Percentiles rank a stretch among this genome's conserved stretches.
phyloP scores from a whole-genome alignment of 805 yeast species.

The Lipomyces yamadae region DNA sequence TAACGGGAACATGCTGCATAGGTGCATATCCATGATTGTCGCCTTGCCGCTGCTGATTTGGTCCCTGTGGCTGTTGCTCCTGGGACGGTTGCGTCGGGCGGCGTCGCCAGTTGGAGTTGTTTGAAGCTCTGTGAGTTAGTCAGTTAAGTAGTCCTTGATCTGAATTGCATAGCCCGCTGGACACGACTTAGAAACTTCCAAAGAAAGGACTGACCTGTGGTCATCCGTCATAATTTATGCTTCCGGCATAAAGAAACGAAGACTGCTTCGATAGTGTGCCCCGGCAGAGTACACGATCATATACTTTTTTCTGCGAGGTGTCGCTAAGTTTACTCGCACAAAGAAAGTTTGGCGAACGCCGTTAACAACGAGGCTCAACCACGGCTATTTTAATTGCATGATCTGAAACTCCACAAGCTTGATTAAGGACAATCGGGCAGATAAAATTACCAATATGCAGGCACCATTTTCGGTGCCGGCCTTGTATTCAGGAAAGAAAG shows the following conservation, averaged over 20 bases:
- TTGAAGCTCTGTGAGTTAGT: neutral
- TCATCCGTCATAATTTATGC: slow-evolving; percentile 15
- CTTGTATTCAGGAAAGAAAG: slow-evolving; percentile 33
- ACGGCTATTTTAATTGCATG: neutral
- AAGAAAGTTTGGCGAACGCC: neutral
- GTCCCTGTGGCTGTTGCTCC: slow-evolving; percentile 15
- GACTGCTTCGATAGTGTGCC: neutral
- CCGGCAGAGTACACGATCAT: neutral
- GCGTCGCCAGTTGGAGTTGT: slow-evolving; percentile 33
- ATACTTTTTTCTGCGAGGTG: neutral
- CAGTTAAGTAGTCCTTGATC: neutral
- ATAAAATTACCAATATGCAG: slow-evolving; percentile 15
- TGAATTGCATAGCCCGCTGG: neutral
- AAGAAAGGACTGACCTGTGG: slow-evolving; percentile 8
- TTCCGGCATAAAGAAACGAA: neutral
- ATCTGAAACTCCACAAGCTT: neutral
- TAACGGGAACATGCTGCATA: slow-evolving; percentile 23
- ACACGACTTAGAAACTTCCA: neutral
- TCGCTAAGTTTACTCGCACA: neutral
- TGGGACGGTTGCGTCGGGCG: slow-evolving; percentile 16
- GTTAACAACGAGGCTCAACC: neutral
- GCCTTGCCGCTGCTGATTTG: slow-evolving; percentile 7
- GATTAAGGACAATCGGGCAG: neutral
- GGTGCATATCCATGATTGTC: neutral
- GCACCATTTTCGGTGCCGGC: slow-evolving; percentile 36